A percentile compares a stretch with the other conserved stretches of the same genome.
phyloP scores from a whole-genome alignment of 2,329 filamentous ascomycete genomes.

The Fusarium compactum region DNA sequence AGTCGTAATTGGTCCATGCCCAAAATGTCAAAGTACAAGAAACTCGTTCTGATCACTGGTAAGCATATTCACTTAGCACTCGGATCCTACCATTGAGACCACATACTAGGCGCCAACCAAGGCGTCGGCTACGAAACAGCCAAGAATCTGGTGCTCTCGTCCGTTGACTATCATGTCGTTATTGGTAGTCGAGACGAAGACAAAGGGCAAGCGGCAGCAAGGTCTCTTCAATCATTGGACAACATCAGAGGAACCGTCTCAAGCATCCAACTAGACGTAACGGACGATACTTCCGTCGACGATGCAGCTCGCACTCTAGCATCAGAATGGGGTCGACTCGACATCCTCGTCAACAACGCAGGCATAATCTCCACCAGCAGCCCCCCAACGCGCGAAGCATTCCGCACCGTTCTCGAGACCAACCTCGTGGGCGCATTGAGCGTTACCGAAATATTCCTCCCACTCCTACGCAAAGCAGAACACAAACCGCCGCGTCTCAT shows the following conservation, averaged over 20 bases:
- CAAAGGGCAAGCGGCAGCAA: constrained; percentile 11
- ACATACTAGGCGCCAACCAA: constrained; percentile 22
- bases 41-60: constrained; percentile 23
- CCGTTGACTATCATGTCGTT: constrained; percentile 19
- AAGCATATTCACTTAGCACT: background rate
- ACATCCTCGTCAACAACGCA: constrained; percentile 20
- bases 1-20: fast-evolving
- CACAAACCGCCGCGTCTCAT: constrained; percentile 11
- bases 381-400: constrained; percentile 8
- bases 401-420: constrained; percentile 3
- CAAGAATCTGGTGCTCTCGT: constrained; percentile 15
- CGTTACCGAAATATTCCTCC: background rate
- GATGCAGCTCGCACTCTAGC: background rate
- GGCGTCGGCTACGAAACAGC: constrained; percentile 26
- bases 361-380: background rate
- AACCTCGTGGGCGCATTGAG: constrained; percentile 16
- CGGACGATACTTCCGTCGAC: constrained; percentile 8
- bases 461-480: constrained; percentile 7
- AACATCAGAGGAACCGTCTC: constrained; percentile 22
- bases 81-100: background rate
- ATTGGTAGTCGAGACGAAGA: constrained; percentile 16
- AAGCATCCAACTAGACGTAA: constrained; percentile 10
- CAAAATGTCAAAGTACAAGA: constrained; percentile 10
- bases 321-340: constrained; percentile 18
- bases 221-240: background rate